Evolutionary conservation across 2,329 filamentous ascomycete species (phyloP).

Genomic region (Aspergillus chevalieri): DNA sequence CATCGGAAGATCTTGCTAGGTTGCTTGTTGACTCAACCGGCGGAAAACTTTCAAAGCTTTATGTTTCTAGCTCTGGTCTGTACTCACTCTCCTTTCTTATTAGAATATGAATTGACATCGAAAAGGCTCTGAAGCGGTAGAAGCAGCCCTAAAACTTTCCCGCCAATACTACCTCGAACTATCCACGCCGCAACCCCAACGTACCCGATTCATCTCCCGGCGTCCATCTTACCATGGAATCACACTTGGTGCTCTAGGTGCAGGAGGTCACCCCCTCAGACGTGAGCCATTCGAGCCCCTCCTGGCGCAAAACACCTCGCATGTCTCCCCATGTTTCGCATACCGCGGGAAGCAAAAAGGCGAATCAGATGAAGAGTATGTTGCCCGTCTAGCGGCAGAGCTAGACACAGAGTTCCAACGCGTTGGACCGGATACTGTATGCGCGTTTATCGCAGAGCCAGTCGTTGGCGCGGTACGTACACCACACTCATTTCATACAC

Average conservation of each 20-base stretch:
- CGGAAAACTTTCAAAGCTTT: conserved; percentile 49
- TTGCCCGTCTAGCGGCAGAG: conserved; percentile 55
- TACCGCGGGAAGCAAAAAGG: conserved; percentile 51
- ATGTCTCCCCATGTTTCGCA: conserved; percentile 61
- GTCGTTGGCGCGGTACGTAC: conserved; percentile 61
- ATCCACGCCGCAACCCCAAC: conserved; percentile 44
- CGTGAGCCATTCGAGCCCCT: conserved; percentile 57
- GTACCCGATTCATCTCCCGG: conserved; percentile 59
- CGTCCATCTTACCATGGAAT: conserved; percentile 64
- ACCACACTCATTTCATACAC: not conserved
- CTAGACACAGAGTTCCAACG: conserved; percentile 61
- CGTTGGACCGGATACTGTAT: conserved; percentile 60
- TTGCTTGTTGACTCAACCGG: conserved; percentile 47
- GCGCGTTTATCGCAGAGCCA: conserved; percentile 67
- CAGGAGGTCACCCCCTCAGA: conserved; percentile 57
- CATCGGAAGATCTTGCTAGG: conserved; percentile 49
- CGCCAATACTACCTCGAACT: conserved; percentile 61
- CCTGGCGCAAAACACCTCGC: conserved; percentile 50
- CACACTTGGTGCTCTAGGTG: conserved; percentile 60
- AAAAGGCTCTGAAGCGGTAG: conserved; percentile 61
- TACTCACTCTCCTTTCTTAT: not conserved
- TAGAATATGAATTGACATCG: not conserved
- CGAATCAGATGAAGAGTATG: conserved; percentile 56
- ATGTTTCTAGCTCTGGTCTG: conserved; percentile 53
- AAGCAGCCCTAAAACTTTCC: conserved; percentile 62